These are phyloP conservation scores for Malus asiatica DNA, from an alignment of 306 rosid genomes.

Conservation along the genomic window DNA sequence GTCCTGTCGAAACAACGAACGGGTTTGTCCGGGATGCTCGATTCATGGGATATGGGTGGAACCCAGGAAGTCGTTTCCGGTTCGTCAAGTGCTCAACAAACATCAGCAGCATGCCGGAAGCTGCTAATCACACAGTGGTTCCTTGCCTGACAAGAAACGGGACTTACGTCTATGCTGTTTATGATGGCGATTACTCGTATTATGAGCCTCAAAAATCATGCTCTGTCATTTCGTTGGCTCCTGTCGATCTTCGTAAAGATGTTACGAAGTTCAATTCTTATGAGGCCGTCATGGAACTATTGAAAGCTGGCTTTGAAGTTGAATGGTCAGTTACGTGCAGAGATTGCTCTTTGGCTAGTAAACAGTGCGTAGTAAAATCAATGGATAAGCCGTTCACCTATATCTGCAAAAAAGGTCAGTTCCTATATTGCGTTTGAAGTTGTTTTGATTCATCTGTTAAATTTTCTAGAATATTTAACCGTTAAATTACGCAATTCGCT, in stretches of 20 bases:
- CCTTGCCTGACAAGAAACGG: slow-evolving; percentile 1
- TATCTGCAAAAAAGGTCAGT: background rate
- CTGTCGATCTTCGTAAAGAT: background rate
- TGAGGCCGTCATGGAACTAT: background rate
- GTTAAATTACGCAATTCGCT: background rate
- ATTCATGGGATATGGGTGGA: background rate
- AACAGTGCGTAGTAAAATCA: background rate
- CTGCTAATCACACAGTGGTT: background rate
- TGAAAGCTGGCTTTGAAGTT: slow-evolving; percentile 4
- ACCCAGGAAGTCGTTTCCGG: background rate
- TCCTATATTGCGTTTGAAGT: background rate
- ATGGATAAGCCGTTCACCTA: background rate
- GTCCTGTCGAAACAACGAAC: background rate
- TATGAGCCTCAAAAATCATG: background rate
- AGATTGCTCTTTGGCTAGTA: slow-evolving; percentile 6
- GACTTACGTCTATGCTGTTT: background rate
- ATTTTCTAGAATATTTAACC: too few relatives aligned
- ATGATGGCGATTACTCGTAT: background rate
- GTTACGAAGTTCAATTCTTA: background rate
- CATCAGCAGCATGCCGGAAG: background rate
- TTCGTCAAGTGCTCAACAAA: slow-evolving; percentile 17
- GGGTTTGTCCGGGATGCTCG: background rate
- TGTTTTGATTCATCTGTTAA: background rate
- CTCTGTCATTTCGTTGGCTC: background rate
- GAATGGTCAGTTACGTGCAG: slow-evolving; percentile 15